phyloP scores from a whole-genome alignment of 2,329 filamentous ascomycete genomes.

The Diaporthe sp. region DNA sequence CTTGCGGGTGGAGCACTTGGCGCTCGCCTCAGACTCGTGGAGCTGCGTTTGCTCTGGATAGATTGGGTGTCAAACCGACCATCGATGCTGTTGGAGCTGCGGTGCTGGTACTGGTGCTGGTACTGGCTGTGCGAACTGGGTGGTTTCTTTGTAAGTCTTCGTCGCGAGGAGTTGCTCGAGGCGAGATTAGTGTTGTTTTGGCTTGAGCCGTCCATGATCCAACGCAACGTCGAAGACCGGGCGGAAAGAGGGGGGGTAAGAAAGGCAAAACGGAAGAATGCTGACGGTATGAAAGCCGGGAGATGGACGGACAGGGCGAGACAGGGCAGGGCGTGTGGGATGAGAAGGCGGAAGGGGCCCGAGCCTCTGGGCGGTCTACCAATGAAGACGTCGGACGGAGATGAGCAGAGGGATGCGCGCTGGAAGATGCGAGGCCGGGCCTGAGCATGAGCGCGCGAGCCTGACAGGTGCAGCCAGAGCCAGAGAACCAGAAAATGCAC shows the following conservation, averaged over 20 bases:
- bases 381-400: conserved; percentile 32
- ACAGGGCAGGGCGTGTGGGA: conserved; percentile 34
- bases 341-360: conserved; percentile 38
- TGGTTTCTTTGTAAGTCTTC: conserved; percentile 75
- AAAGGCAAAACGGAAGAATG: conserved; percentile 42
- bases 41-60: conserved; percentile 74
- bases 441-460: conserved; percentile 25
- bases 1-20: conserved; percentile 70
- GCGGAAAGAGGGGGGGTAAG: conserved; percentile 26
- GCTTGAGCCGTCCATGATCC: conserved; percentile 62
- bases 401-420: conserved; percentile 34
- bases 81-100: conserved; percentile 66
- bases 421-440: conserved; percentile 18
- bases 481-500: conserved; percentile 28
- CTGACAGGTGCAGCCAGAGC: conserved; percentile 27
- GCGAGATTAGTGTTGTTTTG: conserved; percentile 54
- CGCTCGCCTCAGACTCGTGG: conserved; percentile 72
- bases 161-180: conserved; percentile 67
- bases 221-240: conserved; percentile 38
- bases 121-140: conserved; percentile 60
- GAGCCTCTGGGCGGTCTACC: conserved; percentile 36
- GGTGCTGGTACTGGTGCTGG: conserved; percentile 60
- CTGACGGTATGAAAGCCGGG: conserved; percentile 40
- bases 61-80: conserved; percentile 69
- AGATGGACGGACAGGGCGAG: conserved; percentile 38